A percentile compares a stretch with the other conserved stretches of the same genome.
Conservation (phyloP, 164 flowering plant genomes). For the Vitis rotundifolia region DNA sequence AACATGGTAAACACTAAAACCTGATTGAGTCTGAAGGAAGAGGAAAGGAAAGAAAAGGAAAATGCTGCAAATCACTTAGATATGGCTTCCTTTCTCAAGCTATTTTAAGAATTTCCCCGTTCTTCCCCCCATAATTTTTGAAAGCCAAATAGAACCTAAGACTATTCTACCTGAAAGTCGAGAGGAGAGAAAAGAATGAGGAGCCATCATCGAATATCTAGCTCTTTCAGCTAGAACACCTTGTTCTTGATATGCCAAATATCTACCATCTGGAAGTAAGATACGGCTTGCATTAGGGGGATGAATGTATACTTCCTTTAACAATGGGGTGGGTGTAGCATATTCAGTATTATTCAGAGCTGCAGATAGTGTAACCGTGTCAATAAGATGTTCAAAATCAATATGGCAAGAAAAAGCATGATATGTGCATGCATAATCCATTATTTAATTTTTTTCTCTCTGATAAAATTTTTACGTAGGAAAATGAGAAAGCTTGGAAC, state of each 20-base stretch:
- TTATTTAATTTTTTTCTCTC: neutral
- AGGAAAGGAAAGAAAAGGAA: no score
- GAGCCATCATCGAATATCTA: constrained; percentile 62
- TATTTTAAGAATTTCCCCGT: no score
- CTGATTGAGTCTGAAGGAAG: no score
- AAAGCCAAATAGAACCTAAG: neutral
- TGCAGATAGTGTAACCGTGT: constrained; percentile 38
- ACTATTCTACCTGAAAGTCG: constrained; percentile 66
- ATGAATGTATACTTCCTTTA: constrained; percentile 56
- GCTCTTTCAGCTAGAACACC: constrained; percentile 81
- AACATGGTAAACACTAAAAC: no score
- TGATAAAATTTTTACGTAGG: neutral
- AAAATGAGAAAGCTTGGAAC: neutral
- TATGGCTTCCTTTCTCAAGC: no score
- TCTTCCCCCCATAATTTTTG: neutral
- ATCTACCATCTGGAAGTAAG: constrained; percentile 83
- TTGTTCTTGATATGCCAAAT: constrained; percentile 71
- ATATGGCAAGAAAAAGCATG: neutral
- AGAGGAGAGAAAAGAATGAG: constrained; percentile 86
- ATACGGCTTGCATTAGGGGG: constrained; percentile 76
- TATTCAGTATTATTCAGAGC: constrained; percentile 46
- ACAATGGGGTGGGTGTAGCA: constrained; percentile 26
- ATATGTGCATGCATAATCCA: neutral
- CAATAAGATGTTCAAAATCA: constrained; percentile 9
- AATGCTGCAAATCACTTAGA: no score